Base-by-base conservation (phyloP, 345 rosid species). In the Aegle marmelos region DNA sequence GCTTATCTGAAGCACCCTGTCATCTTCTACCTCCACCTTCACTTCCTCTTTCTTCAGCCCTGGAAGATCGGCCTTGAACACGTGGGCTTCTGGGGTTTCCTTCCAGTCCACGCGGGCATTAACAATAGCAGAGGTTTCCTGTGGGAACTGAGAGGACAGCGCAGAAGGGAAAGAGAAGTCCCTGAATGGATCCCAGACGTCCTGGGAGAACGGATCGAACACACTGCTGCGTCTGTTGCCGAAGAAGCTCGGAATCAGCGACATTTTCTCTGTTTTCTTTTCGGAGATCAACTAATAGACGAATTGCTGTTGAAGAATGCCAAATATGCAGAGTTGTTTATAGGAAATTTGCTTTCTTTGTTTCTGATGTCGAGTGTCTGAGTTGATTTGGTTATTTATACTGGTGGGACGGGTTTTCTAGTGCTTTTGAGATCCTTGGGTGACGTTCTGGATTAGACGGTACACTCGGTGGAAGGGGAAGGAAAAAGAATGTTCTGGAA, bases 31-130 rank as follows among this genome's bases (percentile, higher is more conserved):
- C 48, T 77, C 80, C 0, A 77, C 80, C 17, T 77, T 77, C 56
- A 77, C 67, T 48, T 77, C 80, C 69, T 77, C 80, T 57, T 77
- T 77, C 62, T 45, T 77, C 7, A 77, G 8, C 37, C 76, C 76
- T 0, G 76, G 76, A 9, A 60, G 76, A 39, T 73, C 76, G 6
- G 57, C 76, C 37, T 60, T 60, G 37, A 73, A 73, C 17, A 73
- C 57, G 21, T 73, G 76, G 2, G 68, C 76, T 19, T 73, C 37
- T 0, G 68, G 76, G 17, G 58, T 73, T 30, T 73, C 76, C 57
- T 61, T 73, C 68, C 76, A 39, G 58, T 73, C 76, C 33, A 73
- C 53, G 57, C 76, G 54, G 41, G 60, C 28, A 50, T 73, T 79
- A 36, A 24, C 81, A 0, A 79, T 14, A 63, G 81, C 73, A 0